A percentile compares a stretch with the other conserved stretches of the same genome.
Evolutionary conservation across 148 eudicot genomes (phyloP).

Genomic region (Oxyria digyna): DNA sequence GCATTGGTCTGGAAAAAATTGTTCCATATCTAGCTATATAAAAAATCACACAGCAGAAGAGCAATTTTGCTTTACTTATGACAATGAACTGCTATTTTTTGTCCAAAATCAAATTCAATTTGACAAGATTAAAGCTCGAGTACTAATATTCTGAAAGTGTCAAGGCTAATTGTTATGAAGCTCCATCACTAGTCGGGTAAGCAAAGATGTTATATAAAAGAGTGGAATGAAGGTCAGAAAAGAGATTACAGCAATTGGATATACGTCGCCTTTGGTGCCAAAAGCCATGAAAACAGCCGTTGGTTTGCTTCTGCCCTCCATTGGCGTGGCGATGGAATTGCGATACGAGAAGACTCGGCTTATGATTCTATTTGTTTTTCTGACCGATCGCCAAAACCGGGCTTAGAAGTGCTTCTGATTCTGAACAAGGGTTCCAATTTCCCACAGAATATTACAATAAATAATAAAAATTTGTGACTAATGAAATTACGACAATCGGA

Average conservation of each 20-base stretch:
- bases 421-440: too few species aligned
- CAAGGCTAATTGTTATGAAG: background rate
- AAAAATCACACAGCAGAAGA: background rate
- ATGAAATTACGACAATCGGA: too few species aligned
- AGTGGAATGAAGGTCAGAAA: background rate
- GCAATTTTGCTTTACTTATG: background rate
- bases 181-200: background rate
- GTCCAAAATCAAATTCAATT: background rate
- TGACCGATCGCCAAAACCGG: too few species aligned
- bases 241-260: constrained; percentile 61
- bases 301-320: constrained; percentile 25
- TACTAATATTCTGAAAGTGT: background rate
- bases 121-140: background rate
- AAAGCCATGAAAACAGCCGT: constrained; percentile 85
- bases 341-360: too few species aligned
- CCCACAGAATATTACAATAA: too few species aligned
- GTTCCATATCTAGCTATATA: background rate
- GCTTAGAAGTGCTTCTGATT: too few species aligned
- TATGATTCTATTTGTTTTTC: too few species aligned
- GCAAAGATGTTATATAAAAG: background rate
- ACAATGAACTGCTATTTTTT: background rate
- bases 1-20: background rate
- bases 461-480: too few species aligned
- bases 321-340: background rate
- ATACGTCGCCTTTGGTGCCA: constrained; percentile 90